Evolutionary conservation across 352 stramenopile genomes (phyloP), one percentile per base, ranked within the genome.

Genomic region (Phytopythium delawarense): DNA sequence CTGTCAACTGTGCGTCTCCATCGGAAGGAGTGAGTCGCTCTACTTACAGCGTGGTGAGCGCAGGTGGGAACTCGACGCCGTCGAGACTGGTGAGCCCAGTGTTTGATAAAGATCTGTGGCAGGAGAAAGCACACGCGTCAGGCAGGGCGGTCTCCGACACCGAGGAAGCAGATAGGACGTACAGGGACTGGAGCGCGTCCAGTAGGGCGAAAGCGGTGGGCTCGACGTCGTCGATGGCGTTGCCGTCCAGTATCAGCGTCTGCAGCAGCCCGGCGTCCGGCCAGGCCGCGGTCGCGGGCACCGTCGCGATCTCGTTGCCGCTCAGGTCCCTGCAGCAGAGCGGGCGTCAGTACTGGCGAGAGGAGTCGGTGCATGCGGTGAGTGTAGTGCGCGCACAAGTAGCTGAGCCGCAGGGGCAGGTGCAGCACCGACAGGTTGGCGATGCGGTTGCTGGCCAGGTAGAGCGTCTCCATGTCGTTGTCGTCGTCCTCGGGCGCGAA

Each of bases 231-330:
- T 50, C 46, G 39, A 92, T 63, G 12, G 57, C 42, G 57, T 92
- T 92, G 18, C 61, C 66, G 37, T 92, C 73, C 5, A 92, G 69
- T 30, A 85, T 32, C 13, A 92, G 66, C 64, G 76, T 89, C 67
- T 82, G 78, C 32, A 92, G 65, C 39, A 79, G 56, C 4, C 64
- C 60, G 4, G 78, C 65, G 21, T 65, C 54, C 0, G 80, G 78
- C 82, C 79, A 89, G 12, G 79, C 69, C 20, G 71, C 70, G 0
- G 54, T 56, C 11, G 54, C 46, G 4, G 55, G 63, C 44, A 91
- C 37, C 4, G 42, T 70, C 30, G 65, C 57, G 63, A 87, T 79
- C 18, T 61, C 66, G 39, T 87, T 87, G 13, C 61, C 52, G 35
- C 75, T 78, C 65, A 87, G 51, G 39, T 84, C 75, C 23, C 68